Percentiles rank a stretch among this genome's conserved stretches.
Conservation (phyloP, 768 basidiomycete genomes). For the Coprinopsis sp. region DNA sequence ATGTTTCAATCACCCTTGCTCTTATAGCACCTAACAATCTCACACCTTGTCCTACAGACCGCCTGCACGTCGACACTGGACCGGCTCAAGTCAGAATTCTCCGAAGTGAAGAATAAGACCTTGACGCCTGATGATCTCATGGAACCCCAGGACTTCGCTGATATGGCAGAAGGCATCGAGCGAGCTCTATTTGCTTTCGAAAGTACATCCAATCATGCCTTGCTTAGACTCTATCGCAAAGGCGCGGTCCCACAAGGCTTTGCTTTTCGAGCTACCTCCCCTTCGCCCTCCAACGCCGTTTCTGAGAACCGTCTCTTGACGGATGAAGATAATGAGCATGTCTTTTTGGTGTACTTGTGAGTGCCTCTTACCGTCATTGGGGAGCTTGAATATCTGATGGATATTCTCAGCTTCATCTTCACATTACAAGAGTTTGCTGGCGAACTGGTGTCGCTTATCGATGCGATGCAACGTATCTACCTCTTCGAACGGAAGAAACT, state of each 20-base stretch:
- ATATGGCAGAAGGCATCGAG: slow-evolving; percentile 62
- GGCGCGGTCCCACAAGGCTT: slow-evolving; percentile 35
- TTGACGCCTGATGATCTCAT: slow-evolving; percentile 29
- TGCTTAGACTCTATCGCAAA: slow-evolving; percentile 66
- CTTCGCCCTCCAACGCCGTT: slow-evolving; percentile 1
- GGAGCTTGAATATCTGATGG: neutral
- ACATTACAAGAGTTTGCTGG: slow-evolving; percentile 90
- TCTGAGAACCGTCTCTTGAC: slow-evolving; percentile 33
- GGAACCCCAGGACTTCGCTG: slow-evolving; percentile 56
- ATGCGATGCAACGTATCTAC: slow-evolving; percentile 79
- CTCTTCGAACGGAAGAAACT: slow-evolving; percentile 52
- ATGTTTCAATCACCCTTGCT: slow-evolving; percentile 18
- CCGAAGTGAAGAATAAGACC: slow-evolving; percentile 34
- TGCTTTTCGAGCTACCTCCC: slow-evolving; percentile 3
- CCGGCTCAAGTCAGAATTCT: slow-evolving; percentile 62
- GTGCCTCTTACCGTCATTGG: slow-evolving; percentile 25
- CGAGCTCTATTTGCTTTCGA: slow-evolving; percentile 71
- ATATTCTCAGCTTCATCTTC: slow-evolving; percentile 76
- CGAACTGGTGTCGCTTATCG: slow-evolving; percentile 77
- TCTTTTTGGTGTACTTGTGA: slow-evolving; percentile 91
- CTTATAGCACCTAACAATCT: neutral
- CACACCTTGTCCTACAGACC: slow-evolving; percentile 33
- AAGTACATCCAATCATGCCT: slow-evolving; percentile 78
- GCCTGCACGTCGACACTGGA: slow-evolving; percentile 58
- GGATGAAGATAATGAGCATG: slow-evolving; percentile 67